Base-by-base conservation (phyloP, 1,139 yeast genomes). In the Geotrichum reessii region DNA sequence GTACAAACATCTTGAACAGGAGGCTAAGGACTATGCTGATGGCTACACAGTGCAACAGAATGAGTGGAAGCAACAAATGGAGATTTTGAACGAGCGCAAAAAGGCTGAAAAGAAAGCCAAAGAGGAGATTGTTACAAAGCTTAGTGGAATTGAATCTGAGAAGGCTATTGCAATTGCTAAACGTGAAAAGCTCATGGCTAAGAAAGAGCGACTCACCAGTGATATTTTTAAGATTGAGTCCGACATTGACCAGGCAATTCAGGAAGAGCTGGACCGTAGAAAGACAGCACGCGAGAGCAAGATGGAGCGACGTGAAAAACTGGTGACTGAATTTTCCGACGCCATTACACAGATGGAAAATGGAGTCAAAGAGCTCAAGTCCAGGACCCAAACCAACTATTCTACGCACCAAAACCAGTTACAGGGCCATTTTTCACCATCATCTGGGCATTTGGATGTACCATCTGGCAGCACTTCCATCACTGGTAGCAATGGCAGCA, bases 291-390 rank as follows among this genome's bases (percentile, higher is more conserved):
- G 66, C 7, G 63, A 63, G 53, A 58, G 57, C 42, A 62, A 64
- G 25, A 58, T 62, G 27, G 56, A 58, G 46, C 62, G 68, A 8
- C 55, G 69, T 21, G 59, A 49, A 24, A 59, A 62, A n/a, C 61
- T 70, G 46, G 68, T 67, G 56, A 69, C 65, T 7, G 76, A 73
- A 63, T 73, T 73, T 58, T 67, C 74, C 27, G 63, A 64, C 37
- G 70, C 74, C 6, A 72, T 73, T 49, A 63, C 67, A 17, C 69
- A 71, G 59, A 69, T 73, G 70, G 74, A 72, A 52, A 64, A 65
- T 24, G 70, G 71, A 1, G 69, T 68, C 21, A 67, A 63, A 48
- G 69, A 69, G 33, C 65, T 66, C 4, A 58, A 57, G 47, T 61
- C 58, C 19, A 62, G 61, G 47, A 66, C 67, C 2, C 49, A 53